Evolutionary conservation across 805 yeast species (phyloP).

Genomic region (Jamesozyma gamospora): DNA sequence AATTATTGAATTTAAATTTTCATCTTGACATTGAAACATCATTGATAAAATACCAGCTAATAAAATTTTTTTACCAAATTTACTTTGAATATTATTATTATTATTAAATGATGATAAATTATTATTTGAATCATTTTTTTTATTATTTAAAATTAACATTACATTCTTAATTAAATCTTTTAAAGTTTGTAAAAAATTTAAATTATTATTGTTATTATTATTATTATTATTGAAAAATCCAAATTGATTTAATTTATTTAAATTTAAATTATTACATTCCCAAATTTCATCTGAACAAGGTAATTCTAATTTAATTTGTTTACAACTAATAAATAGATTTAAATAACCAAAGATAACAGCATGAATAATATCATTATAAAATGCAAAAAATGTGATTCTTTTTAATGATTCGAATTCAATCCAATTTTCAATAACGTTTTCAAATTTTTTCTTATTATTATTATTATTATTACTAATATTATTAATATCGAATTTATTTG

Average conservation of each 20-base stretch:
- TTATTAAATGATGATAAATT: slow-evolving; percentile 13
- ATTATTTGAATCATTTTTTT: neutral
- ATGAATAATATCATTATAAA: slow-evolving; percentile 70
- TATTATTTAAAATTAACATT: neutral
- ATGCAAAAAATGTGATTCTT: slow-evolving; percentile 71
- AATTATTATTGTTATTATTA: slow-evolving; percentile 16
- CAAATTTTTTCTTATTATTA: slow-evolving; percentile 14
- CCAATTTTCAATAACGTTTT: slow-evolving; percentile 39
- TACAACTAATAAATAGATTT: slow-evolving; percentile 40
- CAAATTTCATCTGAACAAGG: slow-evolving; percentile 57
- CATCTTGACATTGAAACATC: slow-evolving; percentile 63
- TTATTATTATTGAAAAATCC: slow-evolving; percentile 15
- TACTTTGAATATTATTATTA: slow-evolving; percentile 20
- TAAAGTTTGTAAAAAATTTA: slow-evolving; percentile 46
- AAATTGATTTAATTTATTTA: slow-evolving; percentile 14
- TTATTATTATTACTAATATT: neutral
- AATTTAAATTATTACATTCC: slow-evolving; percentile 32
- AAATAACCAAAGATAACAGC: slow-evolving; percentile 72
- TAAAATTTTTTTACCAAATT: slow-evolving; percentile 58
- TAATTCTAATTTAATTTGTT: slow-evolving; percentile 50
- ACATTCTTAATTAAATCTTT: slow-evolving; percentile 48
- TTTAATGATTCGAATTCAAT: slow-evolving; percentile 71
- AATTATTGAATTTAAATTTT: slow-evolving; percentile 33
- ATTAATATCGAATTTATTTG: neutral
- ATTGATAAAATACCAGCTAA: slow-evolving; percentile 59